These are phyloP conservation scores for Sporisorium reilianum DNA, from an alignment of 1,284 basidiomycete species.

Conservation along the genomic window DNA sequence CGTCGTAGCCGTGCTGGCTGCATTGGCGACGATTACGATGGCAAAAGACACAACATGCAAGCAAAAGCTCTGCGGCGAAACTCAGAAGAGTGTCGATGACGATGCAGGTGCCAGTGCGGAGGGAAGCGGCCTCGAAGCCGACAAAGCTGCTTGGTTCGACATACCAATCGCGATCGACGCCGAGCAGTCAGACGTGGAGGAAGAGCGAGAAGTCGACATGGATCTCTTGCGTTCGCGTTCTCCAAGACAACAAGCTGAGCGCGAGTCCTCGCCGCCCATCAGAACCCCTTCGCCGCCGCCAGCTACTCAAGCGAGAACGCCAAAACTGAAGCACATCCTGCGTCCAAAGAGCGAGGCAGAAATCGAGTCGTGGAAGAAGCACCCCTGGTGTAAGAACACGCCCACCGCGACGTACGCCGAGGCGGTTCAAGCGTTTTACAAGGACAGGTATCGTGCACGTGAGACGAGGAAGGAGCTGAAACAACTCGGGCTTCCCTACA, in stretches of 20 bases:
- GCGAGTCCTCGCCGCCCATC: neutral
- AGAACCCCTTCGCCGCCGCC: neutral
- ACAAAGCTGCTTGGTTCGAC: neutral
- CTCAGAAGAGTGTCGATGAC: neutral
- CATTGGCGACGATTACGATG: neutral
- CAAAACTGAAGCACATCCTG: conserved; percentile 9
- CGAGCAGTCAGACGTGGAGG: neutral
- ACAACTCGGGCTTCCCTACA: neutral
- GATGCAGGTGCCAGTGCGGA: neutral
- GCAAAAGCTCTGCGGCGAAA: neutral
- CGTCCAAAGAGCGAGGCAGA: neutral
- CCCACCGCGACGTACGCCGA: neutral
- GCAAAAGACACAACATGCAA: neutral
- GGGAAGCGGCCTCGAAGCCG: neutral
- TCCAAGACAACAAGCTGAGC: neutral
- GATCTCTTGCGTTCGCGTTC: neutral
- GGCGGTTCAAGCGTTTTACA: neutral
- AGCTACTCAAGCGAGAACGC: neutral
- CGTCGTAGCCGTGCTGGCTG: neutral
- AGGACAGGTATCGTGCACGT: neutral
- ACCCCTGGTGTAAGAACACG: neutral
- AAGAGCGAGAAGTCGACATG: neutral
- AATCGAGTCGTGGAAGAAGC: neutral
- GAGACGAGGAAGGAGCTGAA: neutral
- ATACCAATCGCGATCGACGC: neutral